phyloP scores from a whole-genome alignment of 352 stramenopile genomes.

The Plasmopara muralis region DNA sequence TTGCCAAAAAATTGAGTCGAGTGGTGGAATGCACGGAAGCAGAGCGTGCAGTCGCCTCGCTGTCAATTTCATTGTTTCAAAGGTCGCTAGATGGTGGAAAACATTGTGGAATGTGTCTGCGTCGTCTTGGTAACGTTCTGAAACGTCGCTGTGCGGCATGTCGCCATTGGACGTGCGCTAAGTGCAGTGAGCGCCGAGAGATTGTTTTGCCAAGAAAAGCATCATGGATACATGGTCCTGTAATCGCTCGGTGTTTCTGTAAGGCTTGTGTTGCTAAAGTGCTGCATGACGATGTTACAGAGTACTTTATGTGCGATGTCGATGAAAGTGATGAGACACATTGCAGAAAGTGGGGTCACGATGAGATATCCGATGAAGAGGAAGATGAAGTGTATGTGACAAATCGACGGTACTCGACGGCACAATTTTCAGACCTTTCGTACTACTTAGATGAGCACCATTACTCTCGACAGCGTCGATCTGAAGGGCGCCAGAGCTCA shows the following conservation, averaged over 20 bases:
- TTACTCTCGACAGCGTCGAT: constrained; percentile 18
- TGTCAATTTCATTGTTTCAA: constrained; percentile 28
- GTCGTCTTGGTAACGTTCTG: constrained; percentile 19
- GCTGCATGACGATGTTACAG: constrained; percentile 39
- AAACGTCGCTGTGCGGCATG: constrained; percentile 48
- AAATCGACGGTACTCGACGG: constrained; percentile 21
- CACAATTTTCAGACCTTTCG: constrained; percentile 16
- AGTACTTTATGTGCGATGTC: constrained; percentile 42
- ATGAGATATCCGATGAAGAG: constrained; percentile 32
- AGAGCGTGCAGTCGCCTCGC: constrained; percentile 19
- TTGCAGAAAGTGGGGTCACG: constrained; percentile 29
- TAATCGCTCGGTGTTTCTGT: constrained; percentile 50
- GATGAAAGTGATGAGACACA: constrained; percentile 13
- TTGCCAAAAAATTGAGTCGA: constrained; percentile 57
- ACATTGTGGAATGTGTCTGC: constrained; percentile 51
- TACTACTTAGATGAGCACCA: constrained; percentile 18
- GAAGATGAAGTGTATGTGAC: constrained; percentile 14
- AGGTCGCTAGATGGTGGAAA: constrained; percentile 28
- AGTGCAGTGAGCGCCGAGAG: constrained; percentile 47
- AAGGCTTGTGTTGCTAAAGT: constrained; percentile 48
- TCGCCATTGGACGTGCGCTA: constrained; percentile 26
- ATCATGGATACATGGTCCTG: constrained; percentile 2
- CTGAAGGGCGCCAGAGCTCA: constrained; percentile 4
- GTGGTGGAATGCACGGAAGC: constrained; percentile 29
- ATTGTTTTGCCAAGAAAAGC: constrained; percentile 24